These are phyloP conservation scores for Corinectria fuckeliana DNA, from an alignment of 2,329 filamentous ascomycete genomes.

Conservation along the genomic window DNA sequence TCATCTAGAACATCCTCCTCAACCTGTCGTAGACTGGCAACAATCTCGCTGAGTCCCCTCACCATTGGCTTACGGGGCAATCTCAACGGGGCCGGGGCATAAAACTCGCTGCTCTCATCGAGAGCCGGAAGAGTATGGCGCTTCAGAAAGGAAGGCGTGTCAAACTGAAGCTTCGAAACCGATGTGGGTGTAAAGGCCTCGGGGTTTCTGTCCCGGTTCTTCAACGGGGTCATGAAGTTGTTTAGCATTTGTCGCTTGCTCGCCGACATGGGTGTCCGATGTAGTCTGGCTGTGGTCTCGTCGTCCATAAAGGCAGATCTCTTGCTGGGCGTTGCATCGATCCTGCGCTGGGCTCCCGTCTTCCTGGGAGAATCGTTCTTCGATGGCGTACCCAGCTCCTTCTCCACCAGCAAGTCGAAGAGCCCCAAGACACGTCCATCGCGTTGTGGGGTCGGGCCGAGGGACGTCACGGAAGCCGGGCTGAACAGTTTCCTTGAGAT, in stretches of 20 bases:
- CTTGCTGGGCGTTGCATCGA: slow-evolving; percentile 57
- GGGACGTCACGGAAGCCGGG: slow-evolving; percentile 62
- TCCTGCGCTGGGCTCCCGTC: slow-evolving; percentile 20
- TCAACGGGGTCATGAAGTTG: slow-evolving; percentile 70
- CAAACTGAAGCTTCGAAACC: slow-evolving; percentile 63
- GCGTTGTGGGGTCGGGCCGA: slow-evolving; percentile 81
- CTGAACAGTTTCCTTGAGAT: slow-evolving; percentile 66
- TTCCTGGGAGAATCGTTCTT: slow-evolving; percentile 43
- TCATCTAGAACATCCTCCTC: slow-evolving; percentile 75
- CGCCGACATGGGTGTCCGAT: slow-evolving; percentile 59
- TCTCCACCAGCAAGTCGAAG: slow-evolving; percentile 71
- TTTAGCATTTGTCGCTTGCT: slow-evolving; percentile 68
- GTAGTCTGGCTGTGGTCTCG: slow-evolving; percentile 43
- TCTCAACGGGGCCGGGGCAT: slow-evolving; percentile 56
- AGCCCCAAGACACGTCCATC: slow-evolving; percentile 79
- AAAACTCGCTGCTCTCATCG: slow-evolving; percentile 61
- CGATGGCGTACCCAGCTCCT: slow-evolving; percentile 57
- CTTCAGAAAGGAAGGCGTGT: slow-evolving; percentile 75
- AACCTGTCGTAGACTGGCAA: slow-evolving; percentile 72
- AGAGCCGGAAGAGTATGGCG: slow-evolving; percentile 56
- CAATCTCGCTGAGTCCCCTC: slow-evolving; percentile 75
- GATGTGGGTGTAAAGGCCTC: slow-evolving; percentile 55
- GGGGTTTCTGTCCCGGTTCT: slow-evolving; percentile 51
- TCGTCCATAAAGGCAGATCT: slow-evolving; percentile 41
- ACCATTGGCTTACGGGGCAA: slow-evolving; percentile 68